Evolutionary conservation across 2,329 filamentous ascomycete species (phyloP).

Genomic region (Claviceps capensis): DNA sequence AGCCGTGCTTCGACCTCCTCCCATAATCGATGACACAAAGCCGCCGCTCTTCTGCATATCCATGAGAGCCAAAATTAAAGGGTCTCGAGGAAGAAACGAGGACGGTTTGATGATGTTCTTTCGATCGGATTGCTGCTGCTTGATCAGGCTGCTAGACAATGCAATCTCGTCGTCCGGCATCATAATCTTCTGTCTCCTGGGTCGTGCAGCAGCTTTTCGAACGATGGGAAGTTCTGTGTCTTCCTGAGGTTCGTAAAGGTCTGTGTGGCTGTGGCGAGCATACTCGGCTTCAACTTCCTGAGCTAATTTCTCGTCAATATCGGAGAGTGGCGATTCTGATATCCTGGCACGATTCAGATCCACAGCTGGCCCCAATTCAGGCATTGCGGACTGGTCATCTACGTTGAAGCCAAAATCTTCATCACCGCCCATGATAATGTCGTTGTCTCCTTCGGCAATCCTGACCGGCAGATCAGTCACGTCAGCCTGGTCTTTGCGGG

Average conservation of each 20-base stretch:
- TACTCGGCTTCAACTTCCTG: slow-evolving; percentile 46
- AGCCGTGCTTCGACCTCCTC: slow-evolving; percentile 59
- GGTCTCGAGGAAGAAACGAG: slow-evolving; percentile 75
- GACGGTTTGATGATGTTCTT: slow-evolving; percentile 75
- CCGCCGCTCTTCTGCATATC: slow-evolving; percentile 84
- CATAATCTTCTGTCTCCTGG: slow-evolving; percentile 65
- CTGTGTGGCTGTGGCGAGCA: slow-evolving; percentile 36
- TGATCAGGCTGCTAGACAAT: slow-evolving; percentile 64
- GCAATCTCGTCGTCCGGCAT: slow-evolving; percentile 71
- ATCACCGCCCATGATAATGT: slow-evolving; percentile 44
- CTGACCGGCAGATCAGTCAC: slow-evolving; percentile 44
- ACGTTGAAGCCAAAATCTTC: slow-evolving; percentile 53
- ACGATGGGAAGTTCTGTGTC: slow-evolving; percentile 45
- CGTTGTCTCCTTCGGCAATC: slow-evolving; percentile 50
- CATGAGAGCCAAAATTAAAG: slow-evolving; percentile 73
- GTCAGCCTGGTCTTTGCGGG: slow-evolving; percentile 39
- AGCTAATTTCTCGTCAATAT: slow-evolving; percentile 51
- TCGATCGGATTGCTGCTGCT: slow-evolving; percentile 72
- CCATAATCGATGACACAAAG: slow-evolving; percentile 78
- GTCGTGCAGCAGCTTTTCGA: slow-evolving; percentile 57
- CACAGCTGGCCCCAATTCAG: slow-evolving; percentile 31
- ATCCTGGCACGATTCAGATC: slow-evolving; percentile 44
- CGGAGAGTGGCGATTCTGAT: slow-evolving; percentile 56
- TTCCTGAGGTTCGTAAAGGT: slow-evolving; percentile 48
- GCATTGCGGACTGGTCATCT: slow-evolving; percentile 44